Evolutionary conservation across 495 filamentous ascomycete genomes (phyloP), one percentile per base, ranked within the genome.

Genomic region (Tuber aestivum): DNA sequence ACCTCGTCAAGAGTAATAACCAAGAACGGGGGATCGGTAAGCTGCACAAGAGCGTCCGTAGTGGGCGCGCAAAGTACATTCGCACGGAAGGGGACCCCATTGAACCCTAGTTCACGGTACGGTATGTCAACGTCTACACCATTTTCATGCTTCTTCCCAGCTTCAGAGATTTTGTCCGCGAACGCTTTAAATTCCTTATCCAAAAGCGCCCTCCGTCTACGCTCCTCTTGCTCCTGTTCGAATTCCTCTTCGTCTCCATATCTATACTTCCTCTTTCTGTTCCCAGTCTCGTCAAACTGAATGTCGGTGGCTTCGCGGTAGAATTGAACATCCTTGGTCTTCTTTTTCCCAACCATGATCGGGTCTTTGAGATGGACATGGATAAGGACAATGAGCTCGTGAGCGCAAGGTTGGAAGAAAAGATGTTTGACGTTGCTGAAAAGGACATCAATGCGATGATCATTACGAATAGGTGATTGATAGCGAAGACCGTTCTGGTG

Each of bases 201-300:
- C 45, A 99, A 89, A 42, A 91, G 91, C n/a, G 94, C 93, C 44
- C 95, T 87, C 38, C 94, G 90, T 77, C 95, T 89, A 81, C 96
- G 90, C 83, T 99, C 96, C 84, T 99, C 95, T 84, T 99, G 96
- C 82, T 99, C 96, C 40, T 94, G 93, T 83, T 98, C 96, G 76
- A 98, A 98, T 83, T 99, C 96, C 81, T 99, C 96, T 83, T 99
- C 96, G 78, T 99, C 96, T 61, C 95, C 96, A 83, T 96, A 98
- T n/a, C 94, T 91, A 83, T 97, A 95, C 85, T 97, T 97, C 71
- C 96, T 92, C 85, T 97, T 97, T 69, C 96, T 89, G 83, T 97
- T 98, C 76, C 96, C 96, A 45, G 96, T 99, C 85, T 99, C 96
- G 83, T 99, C 96, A 80, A 99, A 98, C 82, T 95, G 93, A 85